Evolutionary conservation across 2,329 filamentous ascomycete species (phyloP), one percentile per base, ranked within the genome.

Genomic region (Pezicula rhizophila): DNA sequence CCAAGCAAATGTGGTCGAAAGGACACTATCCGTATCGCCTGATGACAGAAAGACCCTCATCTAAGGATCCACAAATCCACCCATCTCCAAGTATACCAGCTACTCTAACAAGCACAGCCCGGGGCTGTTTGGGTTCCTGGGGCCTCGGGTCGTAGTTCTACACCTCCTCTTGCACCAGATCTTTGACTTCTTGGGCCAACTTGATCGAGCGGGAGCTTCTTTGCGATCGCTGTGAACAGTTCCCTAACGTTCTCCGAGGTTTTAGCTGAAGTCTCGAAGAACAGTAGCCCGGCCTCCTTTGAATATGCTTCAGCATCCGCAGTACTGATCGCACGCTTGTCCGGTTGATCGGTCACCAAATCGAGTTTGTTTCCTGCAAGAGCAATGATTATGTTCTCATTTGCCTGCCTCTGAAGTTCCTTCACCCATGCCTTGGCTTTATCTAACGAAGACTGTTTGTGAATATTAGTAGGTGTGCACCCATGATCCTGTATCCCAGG

Each of bases 391-490:
- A 99, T 99, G 72, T 97, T 97, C 72, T 99, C 93, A 75, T 97
- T 99, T 55, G 95, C 93, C 73, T 99, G 93, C 66, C 93, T 85
- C 71, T 99, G 93, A 48, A 99, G 83, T 69, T 99, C 93, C 74
- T 97, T 97, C 51, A 99, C 92, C 93, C 93, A 99, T 40, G 91
- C 87, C 72, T 99, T 99, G 60, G 95, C 95, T 77, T 99, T 99
- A 72, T 99, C 95, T 64, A 99, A 78, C 42, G 93, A 99, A 57
- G 91, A 82, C 93, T 99, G 58, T 31, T 31, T 4, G 11, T 10
- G 44, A 10, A 7, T 8, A 8, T 43, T 15, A 15, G 45, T 42
- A 49, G 28, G 48, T 48, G 48, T 48, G 41, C 56, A 49, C 18
- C 23, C 33, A n/a, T 34, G 44, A 34, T 31, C 52, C 40, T 51